A percentile compares a stretch with the other conserved stretches of the same genome.
These are phyloP conservation scores for Psilocybe tampanensis DNA, from an alignment of 768 basidiomycete species.

Conservation along the genomic window DNA sequence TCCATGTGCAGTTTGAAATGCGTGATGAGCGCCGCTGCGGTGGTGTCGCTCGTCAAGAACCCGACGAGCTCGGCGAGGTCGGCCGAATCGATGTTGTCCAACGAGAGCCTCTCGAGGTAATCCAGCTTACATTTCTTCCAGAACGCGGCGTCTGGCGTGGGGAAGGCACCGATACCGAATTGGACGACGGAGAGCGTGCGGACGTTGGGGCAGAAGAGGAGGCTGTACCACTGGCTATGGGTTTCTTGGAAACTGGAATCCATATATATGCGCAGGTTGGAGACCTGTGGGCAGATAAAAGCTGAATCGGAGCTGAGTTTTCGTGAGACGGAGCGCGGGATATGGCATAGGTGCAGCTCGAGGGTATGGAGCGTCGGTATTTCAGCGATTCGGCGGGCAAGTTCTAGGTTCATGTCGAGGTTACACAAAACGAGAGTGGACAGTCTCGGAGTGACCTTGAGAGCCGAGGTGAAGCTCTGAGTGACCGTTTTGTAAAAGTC, in stretches of 20 bases:
- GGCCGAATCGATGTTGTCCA: conserved; percentile 21
- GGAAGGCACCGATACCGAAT: conserved; percentile 16
- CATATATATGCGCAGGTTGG: conserved; percentile 22
- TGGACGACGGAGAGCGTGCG: conserved; percentile 23
- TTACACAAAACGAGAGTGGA: conserved; percentile 21
- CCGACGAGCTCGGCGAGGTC: conserved; percentile 15
- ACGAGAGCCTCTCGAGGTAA: conserved; percentile 22
- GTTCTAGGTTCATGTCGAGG: conserved; percentile 17
- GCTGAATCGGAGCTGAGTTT: conserved; percentile 9
- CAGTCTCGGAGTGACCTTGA: conserved; percentile 15
- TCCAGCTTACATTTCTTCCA: conserved; percentile 20
- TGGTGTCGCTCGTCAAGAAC: conserved; percentile 7
- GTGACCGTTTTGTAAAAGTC: conserved; percentile 21
- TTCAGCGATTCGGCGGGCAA: conserved; percentile 17
- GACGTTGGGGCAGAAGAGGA: conserved; percentile 22
- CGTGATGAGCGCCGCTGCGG: conserved; percentile 15
- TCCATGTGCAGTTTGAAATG: conserved; percentile 30
- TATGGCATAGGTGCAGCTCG: conserved; percentile 19
- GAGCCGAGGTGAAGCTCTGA: conserved; percentile 14
- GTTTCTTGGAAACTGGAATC: conserved; percentile 24
- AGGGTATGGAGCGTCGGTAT: conserved; percentile 23
- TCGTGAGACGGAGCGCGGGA: conserved; percentile 14
- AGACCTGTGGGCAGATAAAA: conserved; percentile 12
- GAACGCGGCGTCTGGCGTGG: conserved; percentile 12
- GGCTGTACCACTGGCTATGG: conserved; percentile 23